These are phyloP conservation scores for Beauveria bassiana DNA, from an alignment of 2,329 filamentous ascomycete species.

Conservation along the genomic window DNA sequence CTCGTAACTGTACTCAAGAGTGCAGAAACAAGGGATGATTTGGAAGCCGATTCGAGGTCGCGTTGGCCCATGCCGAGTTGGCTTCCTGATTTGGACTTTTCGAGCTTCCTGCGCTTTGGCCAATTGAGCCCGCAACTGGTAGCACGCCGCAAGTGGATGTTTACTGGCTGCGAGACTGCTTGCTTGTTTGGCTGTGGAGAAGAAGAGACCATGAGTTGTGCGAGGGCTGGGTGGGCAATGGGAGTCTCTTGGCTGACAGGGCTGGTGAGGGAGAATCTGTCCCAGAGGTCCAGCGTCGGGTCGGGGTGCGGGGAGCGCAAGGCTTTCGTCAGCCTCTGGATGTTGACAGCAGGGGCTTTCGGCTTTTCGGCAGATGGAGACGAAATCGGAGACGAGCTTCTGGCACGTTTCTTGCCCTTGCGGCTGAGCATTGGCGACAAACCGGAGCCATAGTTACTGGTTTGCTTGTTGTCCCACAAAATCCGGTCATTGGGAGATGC, in stretches of 20 bases:
- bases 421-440: conserved; percentile 43
- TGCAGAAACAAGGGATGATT: conserved; percentile 51
- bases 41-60: conserved; percentile 43
- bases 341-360: conserved; percentile 42
- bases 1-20: conserved; percentile 58
- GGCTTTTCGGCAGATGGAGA: conserved; percentile 50
- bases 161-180: conserved; percentile 32
- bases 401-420: conserved; percentile 56
- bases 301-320: conserved; percentile 63
- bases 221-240: conserved; percentile 49
- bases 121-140: conserved; percentile 64
- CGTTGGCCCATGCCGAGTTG: conserved; percentile 25
- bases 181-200: conserved; percentile 54
- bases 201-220: conserved; percentile 61
- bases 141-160: conserved; percentile 48
- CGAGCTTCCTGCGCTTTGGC: conserved; percentile 60
- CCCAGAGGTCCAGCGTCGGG: conserved; percentile 69
- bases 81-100: conserved; percentile 35
- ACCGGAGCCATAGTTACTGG: conserved; percentile 30
- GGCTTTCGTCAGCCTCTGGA: conserved; percentile 49
- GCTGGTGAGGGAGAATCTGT: conserved; percentile 54
- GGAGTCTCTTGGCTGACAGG: conserved; percentile 33
- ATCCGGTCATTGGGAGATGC: conserved; percentile 54
- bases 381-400: conserved; percentile 65
- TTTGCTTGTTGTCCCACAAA: conserved; percentile 49